Evolutionary conservation across 306 rosid genomes (phyloP), one percentile per base, ranked within the genome.

Genomic region (Corylus heterophylla): DNA sequence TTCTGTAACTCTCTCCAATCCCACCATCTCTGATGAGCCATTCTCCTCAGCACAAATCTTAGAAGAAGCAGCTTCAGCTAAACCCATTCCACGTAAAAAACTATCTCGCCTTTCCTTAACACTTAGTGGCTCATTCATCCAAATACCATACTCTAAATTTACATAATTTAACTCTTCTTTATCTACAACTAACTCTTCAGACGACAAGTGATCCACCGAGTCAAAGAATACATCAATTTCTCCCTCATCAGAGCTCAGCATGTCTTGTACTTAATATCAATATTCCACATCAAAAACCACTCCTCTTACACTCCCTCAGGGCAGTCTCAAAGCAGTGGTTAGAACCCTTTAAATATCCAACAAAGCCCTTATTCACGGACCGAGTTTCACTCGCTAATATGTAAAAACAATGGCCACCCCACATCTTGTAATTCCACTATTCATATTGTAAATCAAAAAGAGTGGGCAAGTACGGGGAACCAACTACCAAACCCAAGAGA

Each of bases 41-140:
- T 18, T 50, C 48, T 87, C 82, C 68, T 47, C 54, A 11, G 69
- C 22, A 85, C 78, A 31, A 75, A 64, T 76, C 66, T 73, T 63
- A 37, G 83, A 39, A 82, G 89, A 78, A 44, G 14, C 63, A 81
- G 77, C 76, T 54, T 86, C 88, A 66, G 25, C 82, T 7, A 91
- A 85, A 50, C 94, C 96, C 87, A 88, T 87, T 59, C 76, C 78
- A n/a, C 68, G 78, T 12, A 95, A 89, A 85, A 95, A 92, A 7
- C 47, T 74, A 50, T 80, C 83, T 69, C 91, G 77, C 74, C 98
- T 91, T 85, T 88, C 88, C 85, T 80, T 85, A 47, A 95, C 92
- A 86, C 99, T 89, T 27, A 50, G 78, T 61, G 93, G 99, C 80
- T 95, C 93, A 75, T 80, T 89, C 82, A 84, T 66, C 97, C 99